Percentiles rank a stretch among this genome's conserved stretches.
These are phyloP conservation scores for Diaporthe velutina DNA, from an alignment of 2,329 filamentous ascomycete genomes.

Conservation along the genomic window DNA sequence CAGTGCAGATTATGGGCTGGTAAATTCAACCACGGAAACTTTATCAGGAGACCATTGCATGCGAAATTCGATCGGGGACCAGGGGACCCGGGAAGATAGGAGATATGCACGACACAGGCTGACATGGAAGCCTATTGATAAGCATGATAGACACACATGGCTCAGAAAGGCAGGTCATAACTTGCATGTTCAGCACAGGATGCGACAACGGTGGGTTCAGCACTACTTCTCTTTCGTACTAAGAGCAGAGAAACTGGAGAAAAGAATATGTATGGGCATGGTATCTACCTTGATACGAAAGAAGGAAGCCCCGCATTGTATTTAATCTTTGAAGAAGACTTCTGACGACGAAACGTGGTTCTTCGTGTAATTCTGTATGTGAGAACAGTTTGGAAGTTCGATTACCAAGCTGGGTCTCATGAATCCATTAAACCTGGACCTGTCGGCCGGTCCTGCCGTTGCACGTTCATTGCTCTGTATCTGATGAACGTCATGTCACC, in stretches of 20 bases:
- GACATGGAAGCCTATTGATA: conserved; percentile 2
- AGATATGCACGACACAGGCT: conserved; percentile 8
- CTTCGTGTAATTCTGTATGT: not conserved
- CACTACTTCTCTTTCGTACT: not conserved
- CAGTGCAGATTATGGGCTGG: not conserved
- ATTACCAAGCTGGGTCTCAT: not conserved
- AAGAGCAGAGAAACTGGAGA: not conserved
- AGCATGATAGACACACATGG: not conserved
- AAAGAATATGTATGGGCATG: no score
- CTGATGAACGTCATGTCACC: not conserved
- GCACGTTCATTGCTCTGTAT: not conserved
- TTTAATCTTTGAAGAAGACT: not conserved
- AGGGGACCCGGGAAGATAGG: not conserved
- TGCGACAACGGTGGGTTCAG: not conserved
- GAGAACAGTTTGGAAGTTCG: not conserved
- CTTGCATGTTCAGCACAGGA: not conserved
- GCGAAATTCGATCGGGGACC: not conserved
- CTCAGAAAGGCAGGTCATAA: conserved; percentile 20
- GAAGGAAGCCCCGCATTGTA: not conserved
- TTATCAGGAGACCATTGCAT: not conserved
- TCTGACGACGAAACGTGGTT: not conserved
- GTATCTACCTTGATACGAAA: not conserved
- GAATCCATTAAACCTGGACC: not conserved
- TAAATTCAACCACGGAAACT: not conserved
- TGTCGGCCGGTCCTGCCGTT: not conserved